Evolutionary conservation across 768 basidiomycete species (phyloP), one percentile per base, ranked within the genome.

Genomic region (Kwoniella pini): DNA sequence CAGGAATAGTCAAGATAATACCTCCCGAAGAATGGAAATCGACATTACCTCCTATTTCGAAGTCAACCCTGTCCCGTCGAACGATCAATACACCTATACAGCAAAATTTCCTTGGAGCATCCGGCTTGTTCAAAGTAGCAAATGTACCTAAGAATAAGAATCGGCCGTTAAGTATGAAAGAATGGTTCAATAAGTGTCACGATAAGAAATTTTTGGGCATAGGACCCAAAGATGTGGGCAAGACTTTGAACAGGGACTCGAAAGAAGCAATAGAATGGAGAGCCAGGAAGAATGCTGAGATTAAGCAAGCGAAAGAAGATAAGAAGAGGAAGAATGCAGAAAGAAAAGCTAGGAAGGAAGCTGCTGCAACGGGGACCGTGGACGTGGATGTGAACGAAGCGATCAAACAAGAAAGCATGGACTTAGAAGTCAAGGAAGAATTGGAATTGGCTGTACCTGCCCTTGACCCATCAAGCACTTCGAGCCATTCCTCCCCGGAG

Each of bases 1-100:
- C 91, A 65, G 96, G 96, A 22, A 95, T 98, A 65, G 88, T 94
- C 62, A 99, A 99, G 80, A 85, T 99, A 64, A 88, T 99, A 61
- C 95, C 95, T 28, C 95, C 95, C 4, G 85, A 86, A 70, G 90
- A 95, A 82, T 98, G 94, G 94, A 83, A 83, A 26, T 84, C 85
- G 52, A 78, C 87, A 1, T 80, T 97, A 21, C 91, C 92, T 6
- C 76, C 86, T 4, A 80, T 94, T 48, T 83, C 83, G 19, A 81
- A 84, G n/a, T 86, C 57, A 5, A 57, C 90, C 62, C 83, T 99
- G 21, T 81, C 82, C 11, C 70, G 82, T 4, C 85, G 97, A 61
- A 88, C 88, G 76, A 88, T 99, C 62, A 87, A 85, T 79, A 85
- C 85, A 15, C 93, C 96, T 1, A 98, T 98, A 68, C 91, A 93